Evolutionary conservation across 208 protist genomes (phyloP).

Genomic region (Trypanosomatidae sp.): DNA sequence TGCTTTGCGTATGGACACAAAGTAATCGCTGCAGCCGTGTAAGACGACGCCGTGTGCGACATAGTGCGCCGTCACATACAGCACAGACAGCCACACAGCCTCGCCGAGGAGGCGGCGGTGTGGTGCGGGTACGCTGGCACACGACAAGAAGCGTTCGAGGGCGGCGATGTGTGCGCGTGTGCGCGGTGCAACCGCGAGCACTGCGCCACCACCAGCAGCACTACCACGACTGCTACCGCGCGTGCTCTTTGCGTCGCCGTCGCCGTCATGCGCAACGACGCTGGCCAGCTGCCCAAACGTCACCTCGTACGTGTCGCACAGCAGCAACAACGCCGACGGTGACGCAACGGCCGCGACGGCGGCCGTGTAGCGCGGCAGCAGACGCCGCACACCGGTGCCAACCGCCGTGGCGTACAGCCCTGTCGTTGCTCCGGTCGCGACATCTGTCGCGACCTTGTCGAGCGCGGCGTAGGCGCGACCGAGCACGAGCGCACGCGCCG

Average conservation of each 20-base stretch:
- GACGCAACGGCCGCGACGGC: slow-evolving; percentile 20
- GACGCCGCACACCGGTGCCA: slow-evolving; percentile 17
- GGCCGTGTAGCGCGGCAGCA: slow-evolving; percentile 38
- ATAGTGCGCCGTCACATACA: slow-evolving; percentile 78
- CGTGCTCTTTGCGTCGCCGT: too few relatives aligned
- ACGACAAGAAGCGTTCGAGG: slow-evolving; percentile 25
- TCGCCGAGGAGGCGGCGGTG: slow-evolving; percentile 58
- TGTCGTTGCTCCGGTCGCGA: slow-evolving; percentile 22
- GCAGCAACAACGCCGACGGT: slow-evolving; percentile 16
- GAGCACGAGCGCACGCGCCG: slow-evolving; percentile 35
- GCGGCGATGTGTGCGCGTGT: slow-evolving; percentile 10
- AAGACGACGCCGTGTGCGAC: slow-evolving; percentile 77
- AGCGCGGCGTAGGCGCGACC: slow-evolving; percentile 27
- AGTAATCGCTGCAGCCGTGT: slow-evolving; percentile 60
- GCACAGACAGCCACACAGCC: slow-evolving; percentile 47
- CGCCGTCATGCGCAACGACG: slow-evolving; percentile 15
- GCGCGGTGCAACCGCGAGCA: too few relatives aligned
- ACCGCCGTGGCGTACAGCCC: slow-evolving; percentile 46
- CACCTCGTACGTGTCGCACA: slow-evolving; percentile 24
- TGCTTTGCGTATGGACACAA: slow-evolving; percentile 22
- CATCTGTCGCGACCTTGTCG: slow-evolving; percentile 12
- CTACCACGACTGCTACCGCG: not conserved
- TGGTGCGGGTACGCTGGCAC: slow-evolving; percentile 31
- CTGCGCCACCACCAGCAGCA: too few relatives aligned
- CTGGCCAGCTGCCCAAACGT: slow-evolving; percentile 28